Conservation (phyloP, 208 protist species). For the Cochliopodium minus region DNA sequence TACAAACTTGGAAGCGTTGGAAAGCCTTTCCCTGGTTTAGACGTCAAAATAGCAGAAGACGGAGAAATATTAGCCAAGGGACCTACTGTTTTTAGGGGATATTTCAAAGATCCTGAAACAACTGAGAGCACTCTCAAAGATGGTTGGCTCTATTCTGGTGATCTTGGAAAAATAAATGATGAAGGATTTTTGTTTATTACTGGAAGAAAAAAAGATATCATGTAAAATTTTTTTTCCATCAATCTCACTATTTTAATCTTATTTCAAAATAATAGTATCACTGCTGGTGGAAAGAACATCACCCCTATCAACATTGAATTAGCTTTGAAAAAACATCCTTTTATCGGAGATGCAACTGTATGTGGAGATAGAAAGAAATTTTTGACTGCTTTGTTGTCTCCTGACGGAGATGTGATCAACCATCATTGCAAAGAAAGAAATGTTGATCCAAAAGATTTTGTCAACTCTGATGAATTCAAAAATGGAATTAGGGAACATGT, state of each 20-base stretch:
- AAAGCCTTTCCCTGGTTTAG: background rate
- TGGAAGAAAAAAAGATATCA: slow-evolving; percentile 19
- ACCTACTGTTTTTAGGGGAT: slow-evolving; percentile 31
- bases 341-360: slow-evolving; percentile 16
- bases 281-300: slow-evolving; percentile 13
- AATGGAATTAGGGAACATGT: no score
- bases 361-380: slow-evolving; percentile 14
- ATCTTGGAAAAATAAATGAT: slow-evolving; percentile 12
- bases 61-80: slow-evolving; percentile 26
- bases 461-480: no score
- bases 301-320: slow-evolving; percentile 16
- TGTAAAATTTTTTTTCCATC: no score
- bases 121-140: slow-evolving; percentile 20
- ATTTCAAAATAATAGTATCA: no score
- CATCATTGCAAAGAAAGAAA: background rate
- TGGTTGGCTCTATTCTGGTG: slow-evolving; percentile 15
- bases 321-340: background rate
- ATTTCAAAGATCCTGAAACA: slow-evolving; percentile 19
- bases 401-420: background rate
- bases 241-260: no score
- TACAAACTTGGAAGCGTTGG: slow-evolving; percentile 11
- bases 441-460: no score
- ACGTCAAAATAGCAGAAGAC: slow-evolving; percentile 11
- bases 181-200: slow-evolving; percentile 16
- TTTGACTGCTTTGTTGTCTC: background rate